phyloP scores from a whole-genome alignment of 1,284 basidiomycete genomes.

The Somion occarium region DNA sequence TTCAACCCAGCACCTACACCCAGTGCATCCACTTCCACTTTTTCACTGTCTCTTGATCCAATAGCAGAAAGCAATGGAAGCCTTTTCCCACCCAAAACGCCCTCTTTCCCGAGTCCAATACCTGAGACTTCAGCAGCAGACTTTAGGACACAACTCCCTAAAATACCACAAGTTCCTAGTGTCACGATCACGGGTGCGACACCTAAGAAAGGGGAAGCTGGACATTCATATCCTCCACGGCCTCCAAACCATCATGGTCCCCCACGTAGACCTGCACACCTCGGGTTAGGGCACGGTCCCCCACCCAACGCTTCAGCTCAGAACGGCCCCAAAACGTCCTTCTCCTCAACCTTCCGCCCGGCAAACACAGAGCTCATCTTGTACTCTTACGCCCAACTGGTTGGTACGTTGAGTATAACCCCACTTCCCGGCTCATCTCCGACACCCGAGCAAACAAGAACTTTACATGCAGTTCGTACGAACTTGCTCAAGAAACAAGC shows the following conservation, averaged over 20 bases:
- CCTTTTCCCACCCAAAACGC: conserved; percentile 24
- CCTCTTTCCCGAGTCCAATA: conserved; percentile 22
- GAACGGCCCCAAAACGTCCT: conserved; percentile 30
- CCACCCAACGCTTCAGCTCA: conserved; percentile 22
- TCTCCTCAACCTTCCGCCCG: conserved; percentile 34
- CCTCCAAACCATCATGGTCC: conserved; percentile 10
- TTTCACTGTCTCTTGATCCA: conserved; percentile 63
- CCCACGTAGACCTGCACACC: conserved; percentile 31
- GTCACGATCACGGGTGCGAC: conserved; percentile 8
- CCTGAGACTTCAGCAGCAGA: conserved; percentile 12
- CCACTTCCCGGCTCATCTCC: conserved; percentile 23
- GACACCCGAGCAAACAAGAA: conserved; percentile 35
- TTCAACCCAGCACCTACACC: conserved; percentile 32
- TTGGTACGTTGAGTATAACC: conserved; percentile 56
- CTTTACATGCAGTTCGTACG: conserved; percentile 43
- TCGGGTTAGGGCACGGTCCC: conserved; percentile 43
- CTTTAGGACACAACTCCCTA: conserved; percentile 10
- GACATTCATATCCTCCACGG: conserved; percentile 18
- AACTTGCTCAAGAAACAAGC: conserved; percentile 45
- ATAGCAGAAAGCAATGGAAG: conserved; percentile 50
- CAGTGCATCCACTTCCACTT: conserved; percentile 51
- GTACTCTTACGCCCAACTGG: conserved; percentile 82
- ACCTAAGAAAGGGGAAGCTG: conserved; percentile 13
- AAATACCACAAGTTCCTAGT: no score
- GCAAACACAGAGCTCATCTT: conserved; percentile 62